phyloP scores from a whole-genome alignment of 208 protist species.

The Acanthamoeba culbertsoni region DNA sequence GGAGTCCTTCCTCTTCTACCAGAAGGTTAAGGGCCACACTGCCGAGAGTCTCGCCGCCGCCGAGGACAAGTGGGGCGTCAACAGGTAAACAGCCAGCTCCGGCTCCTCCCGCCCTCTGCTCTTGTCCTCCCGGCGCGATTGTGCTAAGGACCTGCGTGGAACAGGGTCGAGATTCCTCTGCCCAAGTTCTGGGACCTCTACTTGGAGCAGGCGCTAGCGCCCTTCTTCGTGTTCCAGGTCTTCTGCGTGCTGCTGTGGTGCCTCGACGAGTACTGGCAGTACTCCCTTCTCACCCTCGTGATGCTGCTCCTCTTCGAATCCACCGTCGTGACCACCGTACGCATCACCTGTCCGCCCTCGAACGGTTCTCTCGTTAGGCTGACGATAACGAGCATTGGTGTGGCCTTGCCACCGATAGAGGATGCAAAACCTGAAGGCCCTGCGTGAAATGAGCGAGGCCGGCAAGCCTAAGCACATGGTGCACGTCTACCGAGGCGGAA shows the following conservation, averaged over 20 bases:
- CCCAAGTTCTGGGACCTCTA: constrained; percentile 51
- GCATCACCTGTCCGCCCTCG: not conserved
- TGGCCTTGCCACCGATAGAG: constrained; percentile 41
- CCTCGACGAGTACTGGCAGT: constrained; percentile 69
- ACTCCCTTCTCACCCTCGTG: constrained; percentile 74
- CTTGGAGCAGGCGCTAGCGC: constrained; percentile 69
- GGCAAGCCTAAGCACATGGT: constrained; percentile 54
- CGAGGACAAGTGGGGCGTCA: constrained; percentile 9
- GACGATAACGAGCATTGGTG: too few relatives aligned
- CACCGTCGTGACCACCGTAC: constrained; percentile 71
- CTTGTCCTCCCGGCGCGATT: too few relatives aligned
- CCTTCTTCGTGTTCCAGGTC: constrained; percentile 99
- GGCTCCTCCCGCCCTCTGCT: too few relatives aligned
- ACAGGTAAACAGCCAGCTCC: not conserved
- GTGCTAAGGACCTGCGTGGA: not conserved
- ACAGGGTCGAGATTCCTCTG: constrained; percentile 49
- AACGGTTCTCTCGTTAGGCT: not conserved
- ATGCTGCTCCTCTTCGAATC: constrained; percentile 79
- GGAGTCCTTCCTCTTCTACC: not conserved
- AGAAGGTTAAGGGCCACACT: not conserved
- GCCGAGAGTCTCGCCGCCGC: not conserved
- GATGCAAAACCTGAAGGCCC: constrained; percentile 67
- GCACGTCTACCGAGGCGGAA: constrained; percentile 66
- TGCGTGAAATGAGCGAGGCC: constrained; percentile 70
- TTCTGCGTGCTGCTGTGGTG: constrained; percentile 86